Percentiles rank a stretch among this genome's conserved stretches.
Conservation (phyloP, 1,284 basidiomycete genomes). For the Rhodotorula mucilaginosa region DNA sequence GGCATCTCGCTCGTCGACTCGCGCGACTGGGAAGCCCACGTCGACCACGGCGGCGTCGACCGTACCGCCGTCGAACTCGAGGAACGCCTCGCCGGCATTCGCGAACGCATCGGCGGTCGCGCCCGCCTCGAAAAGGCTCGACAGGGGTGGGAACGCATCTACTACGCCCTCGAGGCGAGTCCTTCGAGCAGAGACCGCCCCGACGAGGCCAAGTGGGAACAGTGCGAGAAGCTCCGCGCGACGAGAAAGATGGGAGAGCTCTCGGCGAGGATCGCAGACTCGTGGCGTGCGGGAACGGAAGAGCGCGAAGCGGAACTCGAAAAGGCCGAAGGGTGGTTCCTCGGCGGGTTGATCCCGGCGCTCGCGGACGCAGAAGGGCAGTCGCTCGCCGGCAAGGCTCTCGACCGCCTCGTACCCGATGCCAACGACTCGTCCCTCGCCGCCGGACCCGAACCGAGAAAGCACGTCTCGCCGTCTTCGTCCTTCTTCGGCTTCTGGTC, state of each 20-base stretch:
- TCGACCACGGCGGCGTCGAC: conserved; percentile 32
- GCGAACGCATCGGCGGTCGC: conserved; percentile 41
- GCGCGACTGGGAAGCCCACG: conserved; percentile 14
- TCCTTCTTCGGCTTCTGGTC: conserved; percentile 42
- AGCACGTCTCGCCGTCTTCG: conserved; percentile 21
- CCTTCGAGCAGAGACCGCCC: background rate
- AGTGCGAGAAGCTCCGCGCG: conserved; percentile 31
- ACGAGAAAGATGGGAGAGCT: conserved; percentile 39
- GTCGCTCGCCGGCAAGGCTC: background rate
- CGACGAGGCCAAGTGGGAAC: conserved; percentile 22
- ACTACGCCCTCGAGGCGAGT: conserved; percentile 21
- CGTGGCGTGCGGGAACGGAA: conserved; percentile 16
- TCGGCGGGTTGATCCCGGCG: conserved; percentile 21
- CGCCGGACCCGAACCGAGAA: background rate
- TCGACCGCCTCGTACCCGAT: conserved; percentile 12
- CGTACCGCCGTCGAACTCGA: conserved; percentile 43
- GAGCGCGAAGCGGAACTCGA: conserved; percentile 18
- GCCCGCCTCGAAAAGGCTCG: conserved; percentile 31
- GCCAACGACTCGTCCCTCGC: too few relatives aligned
- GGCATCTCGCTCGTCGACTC: conserved; percentile 33
- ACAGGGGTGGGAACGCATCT: conserved; percentile 39
- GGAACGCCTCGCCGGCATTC: conserved; percentile 40
- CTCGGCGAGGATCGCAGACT: conserved; percentile 25
- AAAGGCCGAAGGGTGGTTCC: conserved; percentile 29
- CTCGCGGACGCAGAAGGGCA: conserved; percentile 15